Percentiles rank a stretch among this genome's conserved stretches.
Evolutionary conservation across 192 early-diverging fungal species (phyloP).

Genomic region (Thamnidium elegans): DNA sequence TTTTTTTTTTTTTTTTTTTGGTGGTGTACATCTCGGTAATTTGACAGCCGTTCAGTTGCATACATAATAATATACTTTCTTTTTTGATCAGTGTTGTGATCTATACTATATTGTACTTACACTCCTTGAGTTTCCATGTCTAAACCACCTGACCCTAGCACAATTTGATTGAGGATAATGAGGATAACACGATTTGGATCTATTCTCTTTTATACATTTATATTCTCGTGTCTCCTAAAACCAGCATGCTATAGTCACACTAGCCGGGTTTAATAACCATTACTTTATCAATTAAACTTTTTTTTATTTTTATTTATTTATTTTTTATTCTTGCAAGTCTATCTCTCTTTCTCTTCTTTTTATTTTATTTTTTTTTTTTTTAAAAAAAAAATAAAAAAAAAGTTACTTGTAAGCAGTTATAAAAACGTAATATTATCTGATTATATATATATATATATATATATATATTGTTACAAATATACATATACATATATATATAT

Average conservation of each 20-base stretch:
- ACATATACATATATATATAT: no score
- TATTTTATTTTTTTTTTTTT: background rate
- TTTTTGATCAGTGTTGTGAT: no score
- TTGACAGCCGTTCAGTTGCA: conserved; percentile 20
- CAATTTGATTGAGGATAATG: conserved; percentile 4
- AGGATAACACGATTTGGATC: conserved; percentile 22
- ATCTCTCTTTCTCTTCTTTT: conserved; percentile 2
- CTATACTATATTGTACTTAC: background rate
- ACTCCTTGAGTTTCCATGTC: background rate
- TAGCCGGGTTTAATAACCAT: conserved; percentile 18
- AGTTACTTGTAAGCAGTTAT: no score
- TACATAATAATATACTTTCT: no score
- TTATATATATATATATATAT: no score
- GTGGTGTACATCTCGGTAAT: conserved; percentile 11
- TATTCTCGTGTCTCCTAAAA: conserved; percentile 20
- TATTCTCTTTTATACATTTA: conserved; percentile 5
- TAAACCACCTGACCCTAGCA: conserved; percentile 7
- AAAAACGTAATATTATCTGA: no score
- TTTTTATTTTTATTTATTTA: conserved; percentile 5
- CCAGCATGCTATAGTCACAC: conserved; percentile 16
- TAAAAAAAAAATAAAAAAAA: no score
- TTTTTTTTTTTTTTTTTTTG: background rate
- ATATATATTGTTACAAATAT: no score
- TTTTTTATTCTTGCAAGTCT: background rate
- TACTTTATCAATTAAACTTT: conserved; percentile 17